Evolutionary conservation across 306 rosid species (phyloP).

Genomic region (Fragaria iinumae): DNA sequence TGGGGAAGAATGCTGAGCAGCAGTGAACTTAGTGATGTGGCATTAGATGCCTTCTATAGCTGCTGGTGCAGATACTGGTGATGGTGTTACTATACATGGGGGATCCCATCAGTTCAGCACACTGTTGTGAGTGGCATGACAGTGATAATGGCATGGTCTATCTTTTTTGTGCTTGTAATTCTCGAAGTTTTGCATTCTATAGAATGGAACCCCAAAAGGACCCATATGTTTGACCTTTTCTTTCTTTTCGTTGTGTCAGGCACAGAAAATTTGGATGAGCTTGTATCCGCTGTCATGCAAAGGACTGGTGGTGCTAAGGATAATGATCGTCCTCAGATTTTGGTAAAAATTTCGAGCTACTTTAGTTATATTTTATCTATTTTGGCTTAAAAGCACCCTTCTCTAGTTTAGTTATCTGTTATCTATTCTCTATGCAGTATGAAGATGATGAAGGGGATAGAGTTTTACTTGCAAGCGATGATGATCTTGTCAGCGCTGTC

Average conservation of each 20-base stretch:
- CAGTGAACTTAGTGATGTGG: constrained; percentile 1
- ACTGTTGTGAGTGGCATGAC: not conserved
- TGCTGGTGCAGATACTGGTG: not conserved
- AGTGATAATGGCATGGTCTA: not conserved
- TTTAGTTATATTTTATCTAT: constrained; percentile 17
- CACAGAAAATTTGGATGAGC: constrained; percentile 62
- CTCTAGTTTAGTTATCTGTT: not conserved
- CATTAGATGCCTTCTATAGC: not conserved
- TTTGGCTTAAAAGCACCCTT: not conserved
- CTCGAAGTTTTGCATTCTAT: not conserved
- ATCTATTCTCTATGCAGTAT: constrained; percentile 37
- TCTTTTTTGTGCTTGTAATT: not conserved
- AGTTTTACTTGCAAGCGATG: constrained; percentile 66
- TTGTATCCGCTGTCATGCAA: constrained; percentile 63
- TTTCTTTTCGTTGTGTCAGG: constrained; percentile 28
- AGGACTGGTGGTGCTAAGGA: constrained; percentile 46
- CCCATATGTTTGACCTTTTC: constrained; percentile 13
- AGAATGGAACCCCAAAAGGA: not conserved
- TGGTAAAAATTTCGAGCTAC: constrained; percentile 48
- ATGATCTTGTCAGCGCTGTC: constrained; percentile 72
- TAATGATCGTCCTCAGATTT: constrained; percentile 53
- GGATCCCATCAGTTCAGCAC: not conserved
- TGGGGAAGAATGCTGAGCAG: not conserved
- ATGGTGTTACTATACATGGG: not conserved
- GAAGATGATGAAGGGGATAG: constrained; percentile 96